A percentile compares a stretch with the other conserved stretches of the same genome.
Evolutionary conservation across 306 rosid genomes (phyloP).

Genomic region (Gleditsia sinensis): DNA sequence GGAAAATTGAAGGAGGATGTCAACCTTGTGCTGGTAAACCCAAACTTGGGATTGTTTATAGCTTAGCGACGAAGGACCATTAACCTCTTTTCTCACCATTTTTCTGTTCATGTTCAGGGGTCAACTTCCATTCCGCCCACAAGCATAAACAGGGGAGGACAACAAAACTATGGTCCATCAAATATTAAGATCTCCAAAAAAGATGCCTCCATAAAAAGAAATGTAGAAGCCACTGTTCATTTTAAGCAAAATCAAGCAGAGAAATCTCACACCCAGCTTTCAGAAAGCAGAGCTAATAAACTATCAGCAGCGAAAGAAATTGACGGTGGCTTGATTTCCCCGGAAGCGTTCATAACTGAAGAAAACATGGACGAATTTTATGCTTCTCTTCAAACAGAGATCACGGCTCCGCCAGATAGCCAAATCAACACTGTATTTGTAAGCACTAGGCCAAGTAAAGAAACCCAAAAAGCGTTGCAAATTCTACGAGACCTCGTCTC

Average conservation of each 20-base stretch:
- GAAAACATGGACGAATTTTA: slow-evolving; percentile 37
- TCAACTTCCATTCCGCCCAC: slow-evolving; percentile 11
- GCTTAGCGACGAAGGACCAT: background rate
- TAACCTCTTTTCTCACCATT: background rate
- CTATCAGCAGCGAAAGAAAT: background rate
- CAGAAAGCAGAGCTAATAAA: background rate
- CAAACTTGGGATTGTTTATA: background rate
- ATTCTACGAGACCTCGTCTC: slow-evolving; percentile 7
- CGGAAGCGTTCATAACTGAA: slow-evolving; percentile 1
- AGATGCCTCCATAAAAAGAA: too few species aligned
- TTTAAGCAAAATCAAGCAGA: background rate
- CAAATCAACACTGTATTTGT: background rate
- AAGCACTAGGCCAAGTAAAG: slow-evolving; percentile 23
- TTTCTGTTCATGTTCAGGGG: background rate
- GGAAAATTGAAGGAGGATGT: background rate
- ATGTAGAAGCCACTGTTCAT: background rate
- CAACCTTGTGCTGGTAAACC: slow-evolving; percentile 11
- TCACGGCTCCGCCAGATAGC: background rate
- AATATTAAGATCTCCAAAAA: too few species aligned
- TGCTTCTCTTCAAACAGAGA: slow-evolving; percentile 31
- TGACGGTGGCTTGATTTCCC: background rate
- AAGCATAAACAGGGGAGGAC: background rate
- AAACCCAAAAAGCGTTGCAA: slow-evolving; percentile 27
- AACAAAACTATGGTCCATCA: background rate
- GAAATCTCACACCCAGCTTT: background rate